Conservation (phyloP, 108 stramenopile species). For the Discostella pseudostelligera region DNA sequence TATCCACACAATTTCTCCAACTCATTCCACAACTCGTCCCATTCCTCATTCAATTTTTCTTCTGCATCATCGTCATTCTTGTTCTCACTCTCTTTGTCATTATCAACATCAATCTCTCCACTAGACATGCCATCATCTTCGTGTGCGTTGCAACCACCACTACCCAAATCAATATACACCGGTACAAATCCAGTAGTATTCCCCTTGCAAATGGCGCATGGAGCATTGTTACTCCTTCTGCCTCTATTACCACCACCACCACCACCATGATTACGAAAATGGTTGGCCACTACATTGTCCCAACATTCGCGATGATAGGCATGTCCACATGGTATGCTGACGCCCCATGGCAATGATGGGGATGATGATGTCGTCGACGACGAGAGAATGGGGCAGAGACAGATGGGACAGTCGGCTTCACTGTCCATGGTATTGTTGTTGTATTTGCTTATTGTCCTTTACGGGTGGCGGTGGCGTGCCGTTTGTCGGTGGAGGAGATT, state of each 20-base stretch:
- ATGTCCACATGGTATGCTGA: constrained; percentile 16
- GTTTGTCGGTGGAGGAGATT: too few relatives aligned
- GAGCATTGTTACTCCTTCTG: constrained; percentile 1
- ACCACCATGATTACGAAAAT: too few relatives aligned
- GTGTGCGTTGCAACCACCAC: background rate
- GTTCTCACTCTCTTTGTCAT: background rate
- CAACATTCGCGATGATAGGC: constrained; percentile 26
- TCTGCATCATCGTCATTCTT: background rate
- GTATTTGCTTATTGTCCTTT: too few relatives aligned
- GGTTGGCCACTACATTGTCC: constrained; percentile 17
- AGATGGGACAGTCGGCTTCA: constrained; percentile 27
- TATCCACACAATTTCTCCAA: constrained; percentile 6
- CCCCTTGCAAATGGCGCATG: constrained; percentile 33
- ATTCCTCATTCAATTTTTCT: constrained; percentile 17
- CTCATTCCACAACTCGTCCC: constrained; percentile 23
- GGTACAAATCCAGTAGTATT: constrained; percentile 10
- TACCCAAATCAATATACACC: constrained; percentile 34
- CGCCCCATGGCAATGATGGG: constrained; percentile 11
- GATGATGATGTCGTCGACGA: too few relatives aligned
- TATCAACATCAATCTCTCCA: constrained; percentile 3
- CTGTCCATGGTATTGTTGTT: background rate
- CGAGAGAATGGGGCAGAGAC: constrained; percentile 23
- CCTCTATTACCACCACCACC: background rate
- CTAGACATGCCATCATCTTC: constrained; percentile 1
- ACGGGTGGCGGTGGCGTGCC: too few relatives aligned